Base-by-base conservation (phyloP, 1,139 yeast species). In the Diutina rugosa region DNA sequence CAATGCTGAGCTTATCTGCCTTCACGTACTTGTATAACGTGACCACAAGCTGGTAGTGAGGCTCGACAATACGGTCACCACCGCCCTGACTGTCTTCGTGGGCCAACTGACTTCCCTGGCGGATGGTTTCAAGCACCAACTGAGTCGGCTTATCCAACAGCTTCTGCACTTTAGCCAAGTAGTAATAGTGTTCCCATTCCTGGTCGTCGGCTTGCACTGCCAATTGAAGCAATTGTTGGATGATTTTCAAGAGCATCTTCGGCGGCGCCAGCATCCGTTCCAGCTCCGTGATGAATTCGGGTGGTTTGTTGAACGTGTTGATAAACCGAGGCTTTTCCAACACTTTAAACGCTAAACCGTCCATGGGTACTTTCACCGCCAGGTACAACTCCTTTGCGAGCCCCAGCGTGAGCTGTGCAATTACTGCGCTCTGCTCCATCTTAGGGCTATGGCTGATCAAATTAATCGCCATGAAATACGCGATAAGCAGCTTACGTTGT, bases 381-480 rank as follows among this genome's bases (percentile, higher is more conserved):
- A 80, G 76, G 66, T 83, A 88, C 59, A 87, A 64, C 56, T 84
- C 87, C 57, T 76, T 77, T 0, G 87, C 82, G 61, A 85, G 77
- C 2, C 77, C 73, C 0, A 80, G 68, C 84, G 87, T 84, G 29
- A 87, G 66, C 7, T 70, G 67, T 0, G 78, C 72, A 21, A 80
- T 68, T 9, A 81, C 58, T 3, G 58, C 56, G 51, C 56, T 57
- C 5, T 21, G n/a, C 8, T 49, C 56, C 1, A 41, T 64, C 6
- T 73, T 70, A 55, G 70, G 69, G 16, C 66, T 55, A 12, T 56
- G 51, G 12, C 54, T 66, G 61, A 14, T 62, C 59, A 18, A 63
- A 62, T 80, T 85, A n/a, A 87, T 70, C 0, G 96, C 91, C 89
- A 87, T 86, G 45, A 85, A 67, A 62, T 86, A 90, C 59, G 95